Conservation (phyloP, 768 basidiomycete species). For the Coprinellus micaceus region DNA sequence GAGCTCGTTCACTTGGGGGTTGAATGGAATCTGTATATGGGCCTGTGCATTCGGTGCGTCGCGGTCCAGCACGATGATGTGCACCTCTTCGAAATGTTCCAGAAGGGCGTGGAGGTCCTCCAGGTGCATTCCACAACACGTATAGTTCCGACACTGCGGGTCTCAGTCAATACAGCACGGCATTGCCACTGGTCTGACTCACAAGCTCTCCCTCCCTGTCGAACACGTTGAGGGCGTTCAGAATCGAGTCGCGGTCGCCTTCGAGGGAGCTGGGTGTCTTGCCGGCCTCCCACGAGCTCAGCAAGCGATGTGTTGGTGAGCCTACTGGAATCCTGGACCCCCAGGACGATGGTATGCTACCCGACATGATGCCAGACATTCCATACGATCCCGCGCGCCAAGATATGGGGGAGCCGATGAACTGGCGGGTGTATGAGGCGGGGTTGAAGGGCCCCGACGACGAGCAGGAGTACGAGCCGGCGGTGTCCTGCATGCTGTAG, state of each 20-base stretch:
- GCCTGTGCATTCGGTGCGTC: slow-evolving; percentile 30
- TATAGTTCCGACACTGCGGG: slow-evolving; percentile 78
- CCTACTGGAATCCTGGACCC: slow-evolving; percentile 37
- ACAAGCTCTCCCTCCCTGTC: slow-evolving; percentile 74
- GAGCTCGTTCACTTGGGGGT: slow-evolving; percentile 32
- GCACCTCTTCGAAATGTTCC: slow-evolving; percentile 89
- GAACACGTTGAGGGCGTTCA: slow-evolving; percentile 64
- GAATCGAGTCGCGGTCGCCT: slow-evolving; percentile 47
- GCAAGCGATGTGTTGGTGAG: slow-evolving; percentile 10
- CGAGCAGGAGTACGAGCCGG: slow-evolving; percentile 47
- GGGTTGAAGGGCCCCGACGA: slow-evolving; percentile 55
- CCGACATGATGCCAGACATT: slow-evolving; percentile 48
- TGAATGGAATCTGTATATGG: slow-evolving; percentile 44
- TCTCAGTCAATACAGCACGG: slow-evolving; percentile 3
- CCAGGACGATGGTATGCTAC: slow-evolving; percentile 57
- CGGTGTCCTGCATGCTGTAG: slow-evolving; percentile 37
- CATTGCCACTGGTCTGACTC: slow-evolving; percentile 24
- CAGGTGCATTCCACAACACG: slow-evolving; percentile 81
- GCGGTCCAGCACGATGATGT: slow-evolving; percentile 70
- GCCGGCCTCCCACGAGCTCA: slow-evolving; percentile 26
- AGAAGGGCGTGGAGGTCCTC: slow-evolving; percentile 57
- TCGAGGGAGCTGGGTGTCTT: slow-evolving; percentile 51
- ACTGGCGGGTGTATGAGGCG: slow-evolving; percentile 62
- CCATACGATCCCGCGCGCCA: slow-evolving; percentile 69
- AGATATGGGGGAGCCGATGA: slow-evolving; percentile 70